These are phyloP conservation scores for Diaporthe citri DNA, from an alignment of 2,329 filamentous ascomycete species.

Conservation along the genomic window DNA sequence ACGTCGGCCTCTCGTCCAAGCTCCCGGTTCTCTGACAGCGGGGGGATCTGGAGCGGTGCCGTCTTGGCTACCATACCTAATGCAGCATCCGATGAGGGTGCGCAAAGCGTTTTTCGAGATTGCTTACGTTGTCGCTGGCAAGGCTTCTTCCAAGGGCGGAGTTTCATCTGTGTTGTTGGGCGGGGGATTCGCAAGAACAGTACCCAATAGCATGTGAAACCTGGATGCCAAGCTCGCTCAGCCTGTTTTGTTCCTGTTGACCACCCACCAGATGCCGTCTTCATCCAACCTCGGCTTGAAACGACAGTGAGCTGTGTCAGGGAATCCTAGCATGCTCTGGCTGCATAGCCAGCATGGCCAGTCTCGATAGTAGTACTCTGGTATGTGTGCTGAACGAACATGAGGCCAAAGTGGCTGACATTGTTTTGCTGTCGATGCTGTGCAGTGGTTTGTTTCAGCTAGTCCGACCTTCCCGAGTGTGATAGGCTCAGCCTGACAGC, in stretches of 20 bases:
- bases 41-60: constrained; percentile 3
- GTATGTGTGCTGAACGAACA: constrained; percentile 4
- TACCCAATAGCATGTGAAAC: constrained; percentile 25
- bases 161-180: background rate
- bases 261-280: background rate
- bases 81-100: constrained; percentile 23
- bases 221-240: constrained; percentile 14
- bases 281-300: constrained; percentile 24
- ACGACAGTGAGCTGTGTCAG: background rate
- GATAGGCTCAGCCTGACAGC: constrained; percentile 29
- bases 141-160: constrained; percentile 1
- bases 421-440: constrained; percentile 24
- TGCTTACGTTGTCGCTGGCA: constrained; percentile 14
- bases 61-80: constrained; percentile 22
- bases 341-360: background rate
- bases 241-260: constrained; percentile 18
- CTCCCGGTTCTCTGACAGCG: constrained; percentile 21
- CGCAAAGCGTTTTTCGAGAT: constrained; percentile 25
- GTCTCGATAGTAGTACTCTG: background rate
- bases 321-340: constrained; percentile 1
- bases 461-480: constrained; percentile 18
- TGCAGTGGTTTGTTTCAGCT: constrained; percentile 30
- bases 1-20: constrained; percentile 2
- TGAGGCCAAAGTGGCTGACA: constrained; percentile 24
- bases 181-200: constrained; percentile 18